phyloP scores from a whole-genome alignment of 2,329 filamentous ascomycete genomes.

The Botrytis byssoidea region DNA sequence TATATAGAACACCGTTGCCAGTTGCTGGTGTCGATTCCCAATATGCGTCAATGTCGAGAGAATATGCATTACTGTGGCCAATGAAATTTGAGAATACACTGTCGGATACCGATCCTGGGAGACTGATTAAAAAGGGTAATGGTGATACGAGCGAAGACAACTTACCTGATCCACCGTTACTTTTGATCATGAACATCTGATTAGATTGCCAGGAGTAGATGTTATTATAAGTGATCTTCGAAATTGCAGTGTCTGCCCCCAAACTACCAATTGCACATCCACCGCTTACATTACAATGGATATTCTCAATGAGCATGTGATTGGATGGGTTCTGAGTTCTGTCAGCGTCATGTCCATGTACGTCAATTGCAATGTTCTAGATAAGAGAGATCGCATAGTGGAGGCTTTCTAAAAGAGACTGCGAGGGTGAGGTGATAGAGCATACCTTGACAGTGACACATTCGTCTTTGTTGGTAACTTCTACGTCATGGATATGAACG shows the following conservation, averaged over 20 bases:
- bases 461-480: slow-evolving; percentile 62
- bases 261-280: slow-evolving; percentile 59
- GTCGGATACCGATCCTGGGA: slow-evolving; percentile 49
- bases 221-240: slow-evolving; percentile 54
- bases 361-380: background rate
- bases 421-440: slow-evolving; percentile 33
- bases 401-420: background rate
- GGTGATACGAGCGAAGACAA: too few species aligned
- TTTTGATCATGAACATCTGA: slow-evolving; percentile 64
- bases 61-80: slow-evolving; percentile 59
- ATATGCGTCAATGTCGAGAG: slow-evolving; percentile 54
- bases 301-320: slow-evolving; percentile 55
- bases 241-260: slow-evolving; percentile 49
- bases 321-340: slow-evolving; percentile 31
- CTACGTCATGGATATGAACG: slow-evolving; percentile 58
- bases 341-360: background rate
- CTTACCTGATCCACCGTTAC: slow-evolving; percentile 49
- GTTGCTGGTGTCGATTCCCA: slow-evolving; percentile 48
- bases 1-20: slow-evolving; percentile 54
- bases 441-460: slow-evolving; percentile 53
- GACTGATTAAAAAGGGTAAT: background rate
- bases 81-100: slow-evolving; percentile 58
- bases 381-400: background rate
- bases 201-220: slow-evolving; percentile 43
- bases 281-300: slow-evolving; percentile 61